These are phyloP conservation scores for Phlebiopsis gigantea DNA, from an alignment of 768 basidiomycete genomes.

Conservation along the genomic window DNA sequence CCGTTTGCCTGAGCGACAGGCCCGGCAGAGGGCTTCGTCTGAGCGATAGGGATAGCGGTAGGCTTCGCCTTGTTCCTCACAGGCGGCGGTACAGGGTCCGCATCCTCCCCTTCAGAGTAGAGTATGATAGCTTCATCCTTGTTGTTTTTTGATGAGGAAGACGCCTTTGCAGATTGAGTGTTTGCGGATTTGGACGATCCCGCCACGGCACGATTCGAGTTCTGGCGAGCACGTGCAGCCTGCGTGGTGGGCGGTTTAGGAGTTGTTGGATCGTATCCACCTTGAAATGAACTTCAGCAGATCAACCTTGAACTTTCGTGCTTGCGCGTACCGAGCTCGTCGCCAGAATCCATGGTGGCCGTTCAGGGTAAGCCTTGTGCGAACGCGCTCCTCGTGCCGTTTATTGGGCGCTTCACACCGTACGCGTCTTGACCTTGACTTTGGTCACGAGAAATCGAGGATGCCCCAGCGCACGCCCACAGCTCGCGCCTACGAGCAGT, in stretches of 20 bases:
- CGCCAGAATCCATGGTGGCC: conserved; percentile 21
- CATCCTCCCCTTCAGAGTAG: conserved; percentile 6
- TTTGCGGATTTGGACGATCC: conserved; percentile 20
- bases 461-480: not conserved
- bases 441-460: not conserved
- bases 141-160: conserved; percentile 2
- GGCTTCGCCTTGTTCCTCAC: conserved; percentile 24
- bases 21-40: too few relatives aligned
- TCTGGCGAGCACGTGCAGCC: conserved; percentile 18
- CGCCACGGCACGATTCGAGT: conserved; percentile 14
- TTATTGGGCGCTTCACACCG: not conserved
- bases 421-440: not conserved
- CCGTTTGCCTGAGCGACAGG: conserved; percentile 11
- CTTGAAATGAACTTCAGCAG: conserved; percentile 9
- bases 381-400: conserved; percentile 1
- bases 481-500: not conserved
- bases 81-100: not conserved
- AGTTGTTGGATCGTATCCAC: conserved; percentile 27
- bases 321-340: conserved; percentile 20
- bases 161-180: conserved; percentile 11
- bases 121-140: conserved; percentile 5
- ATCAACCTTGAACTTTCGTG: too few relatives aligned
- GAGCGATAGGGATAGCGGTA: not conserved
- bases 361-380: not conserved
- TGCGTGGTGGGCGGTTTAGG: conserved; percentile 16